Base-by-base conservation (phyloP, 108 stramenopile species). In the Nitzschia sp. region DNA sequence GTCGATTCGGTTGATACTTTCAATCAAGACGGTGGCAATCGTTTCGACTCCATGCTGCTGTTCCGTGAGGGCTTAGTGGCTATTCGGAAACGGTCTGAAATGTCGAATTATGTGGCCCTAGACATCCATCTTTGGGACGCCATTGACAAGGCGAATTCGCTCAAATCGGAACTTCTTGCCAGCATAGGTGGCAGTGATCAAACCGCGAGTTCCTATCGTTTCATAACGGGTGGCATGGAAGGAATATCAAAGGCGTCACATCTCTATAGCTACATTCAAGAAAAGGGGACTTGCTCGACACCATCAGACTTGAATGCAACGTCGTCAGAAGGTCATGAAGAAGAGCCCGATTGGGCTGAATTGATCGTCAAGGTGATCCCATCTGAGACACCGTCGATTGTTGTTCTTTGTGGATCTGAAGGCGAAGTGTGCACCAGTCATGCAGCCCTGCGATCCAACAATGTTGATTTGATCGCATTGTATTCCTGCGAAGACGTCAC, bases 181-280 rank as follows among this genome's bases (percentile, higher is more conserved):
- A 42, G 38, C 38, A 42, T 42, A 6, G 38, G 38, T 42, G 38
- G 38, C 9, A 13, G 13, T 13, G 38, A 42, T 6, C 38, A 42
- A 13, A 53, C 25, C 2, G 6, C 38, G 13, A 72, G 83, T 1
- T 79, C 83, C 6, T 90, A 72, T 65, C 84, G 86, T 54, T 76
- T 90, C 38, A 79, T 90, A 56, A 75, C 82, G 29, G 85, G 85
- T 27, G 89, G 89, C 27, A 91, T 91, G 18, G 21, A 51, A 19
- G 49, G 49, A 4, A 5, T 23, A n/a, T 9, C 4, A 4, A 19
- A 5, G n/a, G 19, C 11, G 4, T 19, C 49, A 4, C 21, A 51
- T 51, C 49, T 51, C 21, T 4, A 19, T 9, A 8, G n/a, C 49
- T 19, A 17, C 21, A 19, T 23, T 4, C 49, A 4, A 4, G 49